Evolutionary conservation across 805 yeast species (phyloP).

Genomic region (Starmerella floricola): DNA sequence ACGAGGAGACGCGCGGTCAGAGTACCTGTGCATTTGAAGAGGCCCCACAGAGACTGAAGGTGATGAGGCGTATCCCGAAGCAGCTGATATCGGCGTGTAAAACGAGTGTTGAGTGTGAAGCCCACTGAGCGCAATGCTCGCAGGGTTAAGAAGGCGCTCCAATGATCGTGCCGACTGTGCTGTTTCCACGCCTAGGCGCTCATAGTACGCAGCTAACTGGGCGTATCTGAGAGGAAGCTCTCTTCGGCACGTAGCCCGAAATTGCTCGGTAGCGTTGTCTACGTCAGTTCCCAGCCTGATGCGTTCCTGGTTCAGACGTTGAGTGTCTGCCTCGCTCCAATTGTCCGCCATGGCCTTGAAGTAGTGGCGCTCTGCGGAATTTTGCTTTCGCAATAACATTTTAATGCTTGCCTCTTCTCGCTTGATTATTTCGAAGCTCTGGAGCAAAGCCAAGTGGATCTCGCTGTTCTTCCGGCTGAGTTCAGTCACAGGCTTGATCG

Average conservation of each 20-base stretch:
- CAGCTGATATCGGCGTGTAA: not conserved
- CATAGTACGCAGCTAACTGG: conserved; percentile 3
- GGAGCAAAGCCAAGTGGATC: conserved; percentile 9
- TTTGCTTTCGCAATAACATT: conserved; percentile 4
- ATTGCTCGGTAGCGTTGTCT: conserved; percentile 3
- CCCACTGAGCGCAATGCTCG: not conserved
- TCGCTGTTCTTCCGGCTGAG: conserved; percentile 4
- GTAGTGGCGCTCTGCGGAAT: conserved; percentile 16
- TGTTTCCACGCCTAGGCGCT: not conserved
- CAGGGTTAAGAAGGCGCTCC: not conserved
- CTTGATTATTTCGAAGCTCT: conserved; percentile 18
- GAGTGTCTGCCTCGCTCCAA: not conserved
- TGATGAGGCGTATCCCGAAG: not conserved
- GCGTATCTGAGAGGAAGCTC: conserved; percentile 9
- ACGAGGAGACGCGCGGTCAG: too few species aligned
- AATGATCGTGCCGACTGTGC: not conserved
- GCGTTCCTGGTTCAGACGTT: not conserved
- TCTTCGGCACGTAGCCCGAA: conserved; percentile 1
- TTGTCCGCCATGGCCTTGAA: conserved; percentile 17
- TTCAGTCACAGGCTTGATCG: conserved; percentile 5
- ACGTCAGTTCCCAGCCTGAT: not conserved
- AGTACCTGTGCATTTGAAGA: not conserved
- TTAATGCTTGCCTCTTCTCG: conserved; percentile 17
- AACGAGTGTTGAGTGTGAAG: not conserved
- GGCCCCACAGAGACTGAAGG: not conserved